Base-by-base conservation (phyloP, 1,284 basidiomycete species). In the Boletus semigastroideus region DNA sequence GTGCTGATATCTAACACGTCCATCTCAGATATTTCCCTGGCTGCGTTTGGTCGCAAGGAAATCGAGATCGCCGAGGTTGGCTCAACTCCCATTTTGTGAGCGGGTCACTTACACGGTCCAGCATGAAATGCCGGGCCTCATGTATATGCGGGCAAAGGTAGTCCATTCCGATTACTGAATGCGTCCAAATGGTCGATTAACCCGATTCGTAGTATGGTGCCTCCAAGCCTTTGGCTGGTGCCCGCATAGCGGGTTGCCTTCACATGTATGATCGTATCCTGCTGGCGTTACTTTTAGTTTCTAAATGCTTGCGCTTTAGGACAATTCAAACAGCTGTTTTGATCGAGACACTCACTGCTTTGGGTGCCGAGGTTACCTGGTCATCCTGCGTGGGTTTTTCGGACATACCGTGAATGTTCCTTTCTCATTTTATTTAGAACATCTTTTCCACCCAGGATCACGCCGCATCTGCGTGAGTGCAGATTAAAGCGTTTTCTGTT, bases 361-460 rank as follows among this genome's bases (percentile, higher is more conserved):
- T 99, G 66, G 96, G 96, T 72, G 96, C 97, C 60, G 90, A 98
- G 75, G 96, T 99, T 59, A 86, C 96, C 64, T 99, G 96, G 97
- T 99, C 97, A 42, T 99, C 96, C 65, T 98, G 95, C 79, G 89
- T 91, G 71, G 52, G 86, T 78, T 46, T 44, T 48, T 27, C 54
- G 17, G n/a, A 42, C 45, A 30, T 46, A 56, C 49, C 17, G 19
- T 34, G 43, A 16, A 28, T 45, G 16, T 46, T 54, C 16, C 25
- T 16, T 34, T 14, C 42, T 59, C 34, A 59, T 56, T 51, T 49
- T 44, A 38, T 60, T 31, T 59, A 91, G 90, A 99, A 99, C 82
- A 99, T 99, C 73, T 99, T 97, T 80, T 99, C 97, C 52, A 99
- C 96, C 52, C 97, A 95, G 73, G 96, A 99, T 74, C 96, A 99